Conservation (phyloP, 371 early-diverging fungal genomes). For the Mortierella sp. region DNA sequence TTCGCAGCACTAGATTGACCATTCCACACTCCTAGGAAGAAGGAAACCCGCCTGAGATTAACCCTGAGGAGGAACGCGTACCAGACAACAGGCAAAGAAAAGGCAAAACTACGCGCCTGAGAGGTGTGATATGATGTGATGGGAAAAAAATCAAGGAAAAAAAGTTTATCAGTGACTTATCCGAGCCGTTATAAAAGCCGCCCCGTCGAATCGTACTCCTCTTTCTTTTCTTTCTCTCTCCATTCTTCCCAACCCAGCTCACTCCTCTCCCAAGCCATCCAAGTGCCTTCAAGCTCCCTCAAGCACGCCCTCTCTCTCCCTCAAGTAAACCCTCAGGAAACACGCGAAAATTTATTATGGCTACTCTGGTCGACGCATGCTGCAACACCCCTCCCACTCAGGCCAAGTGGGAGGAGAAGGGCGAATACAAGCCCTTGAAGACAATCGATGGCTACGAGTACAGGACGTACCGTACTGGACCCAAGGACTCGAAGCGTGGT, state of each 20-base stretch:
- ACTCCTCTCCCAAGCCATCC: background rate
- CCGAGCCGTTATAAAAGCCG: background rate
- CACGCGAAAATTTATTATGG: constrained; percentile 2
- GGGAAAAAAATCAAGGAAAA: no score
- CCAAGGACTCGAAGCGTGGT: constrained; percentile 49
- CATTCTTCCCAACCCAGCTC: background rate
- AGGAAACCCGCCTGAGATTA: no score
- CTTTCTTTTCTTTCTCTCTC: background rate
- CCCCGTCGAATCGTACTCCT: background rate
- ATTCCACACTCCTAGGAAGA: no score
- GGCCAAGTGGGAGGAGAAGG: constrained; percentile 47
- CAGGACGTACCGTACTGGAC: constrained; percentile 38
- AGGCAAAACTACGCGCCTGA: no score
- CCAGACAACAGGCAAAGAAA: no score
- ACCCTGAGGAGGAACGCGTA: no score
- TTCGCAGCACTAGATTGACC: no score
- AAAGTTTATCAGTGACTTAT: no score
- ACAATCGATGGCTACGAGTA: constrained; percentile 29
- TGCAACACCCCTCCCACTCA: constrained; percentile 49
- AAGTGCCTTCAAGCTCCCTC: background rate
- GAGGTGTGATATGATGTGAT: no score
- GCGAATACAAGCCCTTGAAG: constrained; percentile 15
- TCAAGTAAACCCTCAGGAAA: background rate
- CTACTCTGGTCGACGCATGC: constrained; percentile 32
- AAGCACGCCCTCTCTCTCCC: background rate